Evolutionary conservation across 2,329 filamentous ascomycete species (phyloP).

Genomic region (Xylaria sp.): DNA sequence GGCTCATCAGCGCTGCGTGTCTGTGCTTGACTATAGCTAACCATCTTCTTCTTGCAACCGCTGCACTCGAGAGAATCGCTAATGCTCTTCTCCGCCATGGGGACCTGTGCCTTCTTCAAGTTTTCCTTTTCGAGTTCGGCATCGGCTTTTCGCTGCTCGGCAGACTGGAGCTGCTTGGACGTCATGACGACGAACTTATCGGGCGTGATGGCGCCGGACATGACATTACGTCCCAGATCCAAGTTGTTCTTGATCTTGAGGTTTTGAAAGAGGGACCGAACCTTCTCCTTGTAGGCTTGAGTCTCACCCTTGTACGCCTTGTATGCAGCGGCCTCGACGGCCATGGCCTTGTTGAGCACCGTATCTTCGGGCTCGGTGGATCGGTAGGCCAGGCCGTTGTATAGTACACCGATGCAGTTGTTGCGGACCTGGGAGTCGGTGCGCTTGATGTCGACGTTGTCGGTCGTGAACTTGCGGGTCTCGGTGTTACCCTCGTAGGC

Average conservation of each 20-base stretch:
- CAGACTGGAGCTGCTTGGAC: slow-evolving; percentile 89
- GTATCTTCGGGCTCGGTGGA: slow-evolving; percentile 76
- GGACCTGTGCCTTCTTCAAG: slow-evolving; percentile 96
- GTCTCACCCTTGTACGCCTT: slow-evolving; percentile 75
- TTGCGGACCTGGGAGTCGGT: slow-evolving; percentile 81
- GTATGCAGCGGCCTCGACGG: slow-evolving; percentile 84
- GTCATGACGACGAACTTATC: slow-evolving; percentile 85
- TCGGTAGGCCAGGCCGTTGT: slow-evolving; percentile 83
- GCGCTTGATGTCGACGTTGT: slow-evolving; percentile 80
- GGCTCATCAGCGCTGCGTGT: slow-evolving; percentile 96
- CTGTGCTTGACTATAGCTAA: slow-evolving; percentile 96
- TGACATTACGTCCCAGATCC: slow-evolving; percentile 78
- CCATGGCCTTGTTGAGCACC: slow-evolving; percentile 78
- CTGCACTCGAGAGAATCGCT: slow-evolving; percentile 88
- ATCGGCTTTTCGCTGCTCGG: slow-evolving; percentile 80
- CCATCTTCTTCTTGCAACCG: slow-evolving; percentile 92
- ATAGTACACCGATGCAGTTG: slow-evolving; percentile 88
- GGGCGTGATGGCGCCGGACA: slow-evolving; percentile 76
- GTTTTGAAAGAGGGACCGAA: slow-evolving; percentile 92
- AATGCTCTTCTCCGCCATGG: slow-evolving; percentile 90
- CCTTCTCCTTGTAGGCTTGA: slow-evolving; percentile 83
- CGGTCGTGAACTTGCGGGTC: slow-evolving; percentile 83
- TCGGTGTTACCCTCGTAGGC: slow-evolving; percentile 73
- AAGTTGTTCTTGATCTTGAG: slow-evolving; percentile 92
- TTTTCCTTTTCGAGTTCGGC: slow-evolving; percentile 86